Evolutionary conservation across 106 monocot species (phyloP).

Genomic region (Chionographis japonica): DNA sequence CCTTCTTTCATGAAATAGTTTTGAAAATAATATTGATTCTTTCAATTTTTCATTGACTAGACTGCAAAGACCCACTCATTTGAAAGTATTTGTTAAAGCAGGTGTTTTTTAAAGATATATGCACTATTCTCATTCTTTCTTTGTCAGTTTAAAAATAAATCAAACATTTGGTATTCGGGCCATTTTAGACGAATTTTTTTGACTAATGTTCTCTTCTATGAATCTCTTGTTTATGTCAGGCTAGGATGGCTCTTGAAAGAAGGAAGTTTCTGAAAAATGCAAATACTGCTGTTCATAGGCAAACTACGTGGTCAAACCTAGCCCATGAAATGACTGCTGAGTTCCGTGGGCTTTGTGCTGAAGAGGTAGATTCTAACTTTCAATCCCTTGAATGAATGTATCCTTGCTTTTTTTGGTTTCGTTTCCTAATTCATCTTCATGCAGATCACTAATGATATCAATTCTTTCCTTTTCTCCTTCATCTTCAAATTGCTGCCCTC

Average conservation of each 20-base stretch:
- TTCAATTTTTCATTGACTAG: too few species aligned
- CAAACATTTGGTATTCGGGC: too few species aligned
- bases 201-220: not conserved
- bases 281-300: slow-evolving; percentile 82
- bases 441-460: too few species aligned
- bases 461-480: not conserved
- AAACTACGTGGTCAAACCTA: slow-evolving; percentile 87
- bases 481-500: slow-evolving; percentile 4
- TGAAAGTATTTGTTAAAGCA: too few species aligned
- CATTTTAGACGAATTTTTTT: not conserved
- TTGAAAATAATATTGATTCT: too few species aligned
- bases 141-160: too few species aligned
- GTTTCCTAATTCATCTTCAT: not conserved
- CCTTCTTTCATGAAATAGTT: too few species aligned
- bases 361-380: slow-evolving; percentile 65
- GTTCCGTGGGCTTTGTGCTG: slow-evolving; percentile 95
- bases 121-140: not conserved
- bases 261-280: slow-evolving; percentile 94
- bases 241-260: slow-evolving; percentile 94
- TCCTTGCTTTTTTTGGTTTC: not conserved
- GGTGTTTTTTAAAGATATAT: too few species aligned
- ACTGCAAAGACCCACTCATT: too few species aligned
- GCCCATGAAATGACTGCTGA: slow-evolving; percentile 99
- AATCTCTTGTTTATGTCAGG: slow-evolving; percentile 40
- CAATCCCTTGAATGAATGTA: not conserved